Conservation (phyloP, 805 yeast species). For the Candida maris region DNA sequence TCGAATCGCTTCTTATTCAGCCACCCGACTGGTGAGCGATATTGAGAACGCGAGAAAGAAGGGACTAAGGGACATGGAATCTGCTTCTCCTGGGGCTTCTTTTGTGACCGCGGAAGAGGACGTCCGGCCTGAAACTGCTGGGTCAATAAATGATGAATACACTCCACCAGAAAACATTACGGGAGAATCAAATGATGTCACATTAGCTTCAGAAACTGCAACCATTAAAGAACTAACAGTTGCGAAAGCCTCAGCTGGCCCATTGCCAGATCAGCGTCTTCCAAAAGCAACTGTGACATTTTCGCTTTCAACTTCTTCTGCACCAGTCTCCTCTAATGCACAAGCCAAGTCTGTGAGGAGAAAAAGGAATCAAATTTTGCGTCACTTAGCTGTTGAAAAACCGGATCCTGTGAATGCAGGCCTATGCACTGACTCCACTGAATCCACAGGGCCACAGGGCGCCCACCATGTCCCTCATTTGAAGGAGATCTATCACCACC, state of each 20-base stretch:
- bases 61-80: conserved; percentile 3
- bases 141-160: background rate
- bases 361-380: background rate
- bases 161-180: background rate
- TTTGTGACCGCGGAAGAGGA: conserved; percentile 26
- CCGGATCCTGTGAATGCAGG: conserved; percentile 9
- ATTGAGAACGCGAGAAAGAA: conserved; percentile 12
- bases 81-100: conserved; percentile 14
- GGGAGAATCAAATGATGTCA: conserved; percentile 3
- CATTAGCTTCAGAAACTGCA: conserved; percentile 4
- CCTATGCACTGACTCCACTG: background rate
- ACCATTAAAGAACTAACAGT: conserved; percentile 2
- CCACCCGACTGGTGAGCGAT: conserved; percentile 9
- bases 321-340: no score
- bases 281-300: conserved; percentile 13
- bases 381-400: conserved; percentile 4
- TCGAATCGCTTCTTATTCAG: conserved; percentile 5
- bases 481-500: conserved; percentile 13
- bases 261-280: background rate
- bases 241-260: background rate
- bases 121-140: background rate
- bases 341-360: no score
- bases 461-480: conserved; percentile 7
- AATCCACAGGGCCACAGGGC: background rate
- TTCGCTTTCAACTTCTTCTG: conserved; percentile 13